A percentile compares a stretch with the other conserved stretches of the same genome.
phyloP scores from a whole-genome alignment of 2,329 filamentous ascomycete genomes.

The Ambrosiella cleistominuta region DNA sequence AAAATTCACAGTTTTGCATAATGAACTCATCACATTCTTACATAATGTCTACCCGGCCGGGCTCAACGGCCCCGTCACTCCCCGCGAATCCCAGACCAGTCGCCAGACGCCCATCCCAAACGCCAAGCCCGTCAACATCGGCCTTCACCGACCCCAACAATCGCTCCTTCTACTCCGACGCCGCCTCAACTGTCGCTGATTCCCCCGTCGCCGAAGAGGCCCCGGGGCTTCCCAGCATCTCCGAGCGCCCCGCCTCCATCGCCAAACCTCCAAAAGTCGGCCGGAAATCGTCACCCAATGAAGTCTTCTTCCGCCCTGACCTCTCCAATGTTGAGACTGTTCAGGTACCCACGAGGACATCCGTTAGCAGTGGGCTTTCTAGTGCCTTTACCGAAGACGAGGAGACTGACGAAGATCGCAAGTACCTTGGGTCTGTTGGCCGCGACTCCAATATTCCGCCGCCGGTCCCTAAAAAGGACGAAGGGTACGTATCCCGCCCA shows the following conservation, averaged over 20 bases:
- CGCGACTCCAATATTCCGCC: constrained; percentile 5
- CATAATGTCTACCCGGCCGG: neutral
- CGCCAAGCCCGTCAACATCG: neutral
- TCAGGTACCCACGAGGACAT: neutral
- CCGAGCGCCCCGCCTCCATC: neutral
- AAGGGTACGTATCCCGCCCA: constrained; percentile 3
- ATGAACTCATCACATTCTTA: neutral
- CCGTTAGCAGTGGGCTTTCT: neutral
- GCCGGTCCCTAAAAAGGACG: constrained; percentile 11
- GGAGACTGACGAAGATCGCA: neutral
- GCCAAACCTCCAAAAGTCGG: neutral
- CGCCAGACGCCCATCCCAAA: neutral
- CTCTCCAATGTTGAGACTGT: neutral
- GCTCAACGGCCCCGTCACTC: neutral
- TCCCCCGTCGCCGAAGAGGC: neutral
- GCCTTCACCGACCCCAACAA: constrained; percentile 1
- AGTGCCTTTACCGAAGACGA: neutral
- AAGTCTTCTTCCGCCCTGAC: constrained; percentile 1
- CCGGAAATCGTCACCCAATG: neutral
- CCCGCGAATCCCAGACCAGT: neutral
- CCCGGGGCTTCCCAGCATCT: no score
- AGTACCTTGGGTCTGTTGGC: neutral
- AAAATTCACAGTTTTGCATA: neutral
- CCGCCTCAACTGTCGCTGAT: neutral
- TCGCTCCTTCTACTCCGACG: neutral